These are phyloP conservation scores for Calonectria hongkongensis DNA, from an alignment of 2,329 filamentous ascomycete species.

Conservation along the genomic window DNA sequence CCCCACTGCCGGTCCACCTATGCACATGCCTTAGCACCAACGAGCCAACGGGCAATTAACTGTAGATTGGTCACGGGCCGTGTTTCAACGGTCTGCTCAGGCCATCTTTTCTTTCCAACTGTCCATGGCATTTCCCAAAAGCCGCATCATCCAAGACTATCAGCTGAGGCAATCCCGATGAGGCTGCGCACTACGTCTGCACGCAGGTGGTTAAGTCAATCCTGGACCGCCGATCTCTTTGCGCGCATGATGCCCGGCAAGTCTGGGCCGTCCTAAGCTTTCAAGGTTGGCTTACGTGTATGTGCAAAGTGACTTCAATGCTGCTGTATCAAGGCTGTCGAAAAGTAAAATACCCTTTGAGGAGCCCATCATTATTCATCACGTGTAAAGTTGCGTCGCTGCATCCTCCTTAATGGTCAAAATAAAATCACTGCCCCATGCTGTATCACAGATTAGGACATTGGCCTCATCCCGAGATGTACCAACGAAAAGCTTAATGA, in stretches of 20 bases:
- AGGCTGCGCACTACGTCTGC: not conserved
- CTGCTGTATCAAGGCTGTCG: not conserved
- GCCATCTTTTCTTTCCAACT: slow-evolving; percentile 24
- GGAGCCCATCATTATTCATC: not conserved
- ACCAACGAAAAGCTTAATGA: too few species aligned
- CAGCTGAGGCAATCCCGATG: slow-evolving; percentile 13
- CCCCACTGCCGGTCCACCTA: slow-evolving; percentile 30
- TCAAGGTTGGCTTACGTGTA: not conserved
- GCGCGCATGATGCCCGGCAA: not conserved
- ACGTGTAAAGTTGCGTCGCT: not conserved
- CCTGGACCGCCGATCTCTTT: not conserved
- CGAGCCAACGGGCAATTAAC: slow-evolving; percentile 15
- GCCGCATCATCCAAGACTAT: slow-evolving; percentile 16
- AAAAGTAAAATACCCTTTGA: not conserved
- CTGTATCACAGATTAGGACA: too few species aligned
- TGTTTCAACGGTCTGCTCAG: slow-evolving; percentile 17
- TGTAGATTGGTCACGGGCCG: slow-evolving; percentile 5
- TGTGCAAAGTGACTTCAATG: not conserved
- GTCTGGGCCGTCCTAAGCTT: not conserved
- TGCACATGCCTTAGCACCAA: slow-evolving; percentile 32
- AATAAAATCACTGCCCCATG: too few species aligned
- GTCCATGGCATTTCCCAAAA: slow-evolving; percentile 12
- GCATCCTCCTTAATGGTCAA: not conserved
- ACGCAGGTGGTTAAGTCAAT: not conserved
- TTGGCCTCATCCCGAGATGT: too few species aligned